These are phyloP conservation scores for Herpetomonas tarakana DNA, from an alignment of 208 protist species.

Conservation along the genomic window DNA sequence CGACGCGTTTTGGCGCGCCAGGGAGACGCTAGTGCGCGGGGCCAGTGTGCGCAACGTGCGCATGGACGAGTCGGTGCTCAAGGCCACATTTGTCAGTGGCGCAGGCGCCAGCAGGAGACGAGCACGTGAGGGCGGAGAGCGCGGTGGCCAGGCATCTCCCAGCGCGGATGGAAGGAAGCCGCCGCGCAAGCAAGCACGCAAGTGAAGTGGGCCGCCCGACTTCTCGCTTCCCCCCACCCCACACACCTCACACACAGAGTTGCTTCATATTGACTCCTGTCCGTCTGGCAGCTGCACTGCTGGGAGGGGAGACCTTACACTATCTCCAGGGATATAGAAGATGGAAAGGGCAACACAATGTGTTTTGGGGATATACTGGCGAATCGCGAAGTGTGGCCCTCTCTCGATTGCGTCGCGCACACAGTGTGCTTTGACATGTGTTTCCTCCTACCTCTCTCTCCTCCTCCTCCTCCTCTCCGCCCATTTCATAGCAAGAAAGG, in stretches of 20 bases:
- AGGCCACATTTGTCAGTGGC: background rate
- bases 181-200: background rate
- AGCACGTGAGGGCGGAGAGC: background rate
- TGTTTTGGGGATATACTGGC: no score
- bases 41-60: conserved; percentile 74
- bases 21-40: conserved; percentile 71
- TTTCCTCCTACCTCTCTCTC: no score
- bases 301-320: background rate
- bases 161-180: background rate
- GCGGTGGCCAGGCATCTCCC: background rate
- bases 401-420: no score
- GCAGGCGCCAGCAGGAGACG: background rate
- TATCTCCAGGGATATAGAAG: background rate
- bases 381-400: no score
- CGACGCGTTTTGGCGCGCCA: conserved; percentile 60
- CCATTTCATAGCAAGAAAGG: background rate
- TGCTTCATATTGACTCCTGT: background rate
- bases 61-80: conserved; percentile 63
- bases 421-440: no score
- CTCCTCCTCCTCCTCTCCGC: background rate
- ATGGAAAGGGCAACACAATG: background rate
- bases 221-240: no score
- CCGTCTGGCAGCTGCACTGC: background rate
- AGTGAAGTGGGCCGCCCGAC: no score
- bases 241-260: no score